Base-by-base conservation (phyloP, 2,329 filamentous ascomycete genomes). In the Immersiporthe knoxdaviesiana region DNA sequence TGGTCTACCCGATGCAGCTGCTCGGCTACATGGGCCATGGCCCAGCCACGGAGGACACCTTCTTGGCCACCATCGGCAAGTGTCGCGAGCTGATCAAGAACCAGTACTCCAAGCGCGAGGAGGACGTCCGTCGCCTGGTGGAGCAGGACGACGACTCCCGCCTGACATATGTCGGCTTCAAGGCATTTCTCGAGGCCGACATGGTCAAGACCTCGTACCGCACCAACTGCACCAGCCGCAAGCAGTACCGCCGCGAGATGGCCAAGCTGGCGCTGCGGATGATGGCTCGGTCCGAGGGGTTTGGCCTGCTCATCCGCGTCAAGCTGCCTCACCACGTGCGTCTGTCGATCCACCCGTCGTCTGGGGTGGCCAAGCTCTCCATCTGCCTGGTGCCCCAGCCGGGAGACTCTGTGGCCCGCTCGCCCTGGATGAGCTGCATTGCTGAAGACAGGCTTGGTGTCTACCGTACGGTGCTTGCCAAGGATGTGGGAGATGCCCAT, bases 391-490 rank as follows among this genome's bases (percentile, higher is more conserved):
- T 50, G 47, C 47, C 47, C 12, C 47, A 50, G 47, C 47, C 47
- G 24, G n/a, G 1, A n/a, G 47, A 24, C 21, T 50, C 47, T 3
- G 47, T 50, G 47, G 47, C 47, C 47, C 47, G 47, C 11, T 50
- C 47, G 47, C 47, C 47, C 24, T 50, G 47, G 47, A 50, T 50
- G 47, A 50, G 47, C 47, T 50, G 47, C 47, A 50, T 50, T 24
- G 47, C 47, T 50, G 47, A 50, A 24, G 47, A 50, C 8, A 50
- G 21, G 24, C 24, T n/a, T 24, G 47, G 47, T 11, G 47, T 50
- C 18, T n/a, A 50, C n/a, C 47, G 47, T n/a, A 50, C 47, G 21
- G 47, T 50, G 24, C 47, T 50, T n/a, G 47, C 47, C 7, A 50
- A 50, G 47, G 47, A 50, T 50, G 21, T 24, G 7, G n/a, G 21